Percentiles rank a stretch among this genome's conserved stretches.
Conservation (phyloP, 2,329 filamentous ascomycete genomes). For the Microsporum canis region DNA sequence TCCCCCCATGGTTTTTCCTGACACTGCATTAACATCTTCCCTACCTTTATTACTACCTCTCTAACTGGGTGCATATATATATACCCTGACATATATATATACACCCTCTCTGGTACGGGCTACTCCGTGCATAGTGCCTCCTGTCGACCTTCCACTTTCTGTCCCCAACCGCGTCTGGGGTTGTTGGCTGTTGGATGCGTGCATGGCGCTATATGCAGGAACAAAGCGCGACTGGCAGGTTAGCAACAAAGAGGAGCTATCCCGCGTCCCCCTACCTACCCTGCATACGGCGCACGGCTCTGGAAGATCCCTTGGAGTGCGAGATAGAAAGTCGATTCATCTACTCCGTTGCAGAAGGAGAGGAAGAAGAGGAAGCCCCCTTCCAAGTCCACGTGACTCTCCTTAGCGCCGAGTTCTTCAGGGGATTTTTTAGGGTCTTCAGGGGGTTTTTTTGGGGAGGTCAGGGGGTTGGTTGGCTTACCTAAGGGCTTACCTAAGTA, state of each 20-base stretch:
- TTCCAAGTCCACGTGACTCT: neutral
- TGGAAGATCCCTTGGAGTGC: neutral
- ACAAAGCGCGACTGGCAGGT: neutral
- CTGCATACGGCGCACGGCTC: neutral
- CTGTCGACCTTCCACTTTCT: neutral
- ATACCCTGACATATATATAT: neutral
- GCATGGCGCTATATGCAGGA: slow-evolving; percentile 1
- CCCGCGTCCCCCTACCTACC: neutral
- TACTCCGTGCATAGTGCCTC: neutral
- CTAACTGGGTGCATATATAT: neutral
- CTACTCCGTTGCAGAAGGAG: neutral
- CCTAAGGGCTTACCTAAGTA: no score
- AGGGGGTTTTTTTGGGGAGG: neutral
- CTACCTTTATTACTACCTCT: neutral
- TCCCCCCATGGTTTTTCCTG: neutral
- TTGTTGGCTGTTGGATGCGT: neutral
- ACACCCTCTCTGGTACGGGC: neutral
- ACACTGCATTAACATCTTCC: neutral
- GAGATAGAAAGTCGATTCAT: neutral
- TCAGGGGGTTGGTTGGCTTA: neutral
- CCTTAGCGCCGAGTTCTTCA: neutral
- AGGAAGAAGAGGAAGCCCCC: neutral
- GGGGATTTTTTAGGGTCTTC: neutral
- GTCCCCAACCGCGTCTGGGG: neutral
- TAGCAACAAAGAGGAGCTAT: neutral